Evolutionary conservation across 176 grass and related monocot genomes (phyloP).

Genomic region (Avena insularis): DNA sequence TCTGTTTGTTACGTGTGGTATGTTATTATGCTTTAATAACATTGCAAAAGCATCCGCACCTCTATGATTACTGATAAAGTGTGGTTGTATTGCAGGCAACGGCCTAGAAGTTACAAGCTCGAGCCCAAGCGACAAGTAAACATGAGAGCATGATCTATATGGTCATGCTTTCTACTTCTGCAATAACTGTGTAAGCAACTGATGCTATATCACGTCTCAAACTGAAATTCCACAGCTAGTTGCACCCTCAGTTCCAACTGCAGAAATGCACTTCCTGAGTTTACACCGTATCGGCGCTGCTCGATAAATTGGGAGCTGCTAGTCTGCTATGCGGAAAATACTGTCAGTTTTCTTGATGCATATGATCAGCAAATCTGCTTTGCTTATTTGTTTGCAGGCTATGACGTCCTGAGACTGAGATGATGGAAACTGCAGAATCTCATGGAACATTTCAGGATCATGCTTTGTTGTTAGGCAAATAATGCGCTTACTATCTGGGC

Average conservation of each 20-base stretch:
- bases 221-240: neutral
- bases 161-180: neutral
- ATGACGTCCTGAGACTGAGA: neutral
- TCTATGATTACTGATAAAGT: neutral
- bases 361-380: neutral
- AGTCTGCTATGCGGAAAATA: neutral
- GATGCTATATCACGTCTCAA: neutral
- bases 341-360: neutral
- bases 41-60: neutral
- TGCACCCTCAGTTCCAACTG: neutral
- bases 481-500: neutral
- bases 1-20: neutral
- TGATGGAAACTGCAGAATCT: neutral
- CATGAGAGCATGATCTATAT: neutral
- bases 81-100: constrained; percentile 63
- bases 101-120: constrained; percentile 73
- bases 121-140: constrained; percentile 33
- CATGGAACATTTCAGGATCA: neutral
- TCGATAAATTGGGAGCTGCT: neutral
- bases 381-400: constrained; percentile 44
- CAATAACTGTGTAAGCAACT: constrained; percentile 29
- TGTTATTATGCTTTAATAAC: neutral
- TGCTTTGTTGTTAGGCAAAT: constrained; percentile 23
- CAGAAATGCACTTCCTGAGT: neutral
- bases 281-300: neutral